Evolutionary conservation across 2,329 filamentous ascomycete genomes (phyloP), one percentile per base, ranked within the genome.

Genomic region (Ramichloridium luteum): DNA sequence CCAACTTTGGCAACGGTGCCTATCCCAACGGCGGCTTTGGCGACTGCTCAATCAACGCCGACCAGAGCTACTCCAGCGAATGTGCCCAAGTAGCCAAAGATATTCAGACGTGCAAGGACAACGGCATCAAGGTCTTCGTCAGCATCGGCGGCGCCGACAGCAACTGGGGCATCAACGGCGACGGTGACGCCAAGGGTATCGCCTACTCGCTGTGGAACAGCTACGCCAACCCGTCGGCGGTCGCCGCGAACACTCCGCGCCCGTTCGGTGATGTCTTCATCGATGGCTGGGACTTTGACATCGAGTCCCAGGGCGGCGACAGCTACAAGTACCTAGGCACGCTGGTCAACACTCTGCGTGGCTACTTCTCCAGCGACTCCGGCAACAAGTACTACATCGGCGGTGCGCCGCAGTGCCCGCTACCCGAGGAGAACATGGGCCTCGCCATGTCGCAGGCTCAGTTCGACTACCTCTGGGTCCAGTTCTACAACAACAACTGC

Each of bases 271-370:
- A 57, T 35, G 58, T 60, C 15, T 49, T 61, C 3, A 60, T 72
- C 17, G 65, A 72, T 41, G 64, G 67, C 11, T 70, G 62, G 46
- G 67, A 70, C 42, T 62, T 68, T 31, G 65, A 69, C 35, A 58
- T 67, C 22, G 65, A 68, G 48, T 44, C 34, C 13, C 40, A 44
- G 9, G 36, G 36, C 34, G 27, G 52, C 6, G 37, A 40, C 13
- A 44, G 50, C 22, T 57, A 57, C 35, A 43, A 48, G 39, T 56
- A 46, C 25, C 59, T 60, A 35, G 52, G 50, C 11, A 55, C 59
- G 35, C 27, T 54, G 11, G 34, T 42, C 14, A 35, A 40, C 20
- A 31, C 41, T 8, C 52, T 55, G 30, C 48, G 47, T 36, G 47
- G 25, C 49, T 58, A 41, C 51, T 57, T 55, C 15, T 51, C 52